Base-by-base conservation (phyloP, 768 basidiomycete species). In the Coprinellus aureogranulatus region DNA sequence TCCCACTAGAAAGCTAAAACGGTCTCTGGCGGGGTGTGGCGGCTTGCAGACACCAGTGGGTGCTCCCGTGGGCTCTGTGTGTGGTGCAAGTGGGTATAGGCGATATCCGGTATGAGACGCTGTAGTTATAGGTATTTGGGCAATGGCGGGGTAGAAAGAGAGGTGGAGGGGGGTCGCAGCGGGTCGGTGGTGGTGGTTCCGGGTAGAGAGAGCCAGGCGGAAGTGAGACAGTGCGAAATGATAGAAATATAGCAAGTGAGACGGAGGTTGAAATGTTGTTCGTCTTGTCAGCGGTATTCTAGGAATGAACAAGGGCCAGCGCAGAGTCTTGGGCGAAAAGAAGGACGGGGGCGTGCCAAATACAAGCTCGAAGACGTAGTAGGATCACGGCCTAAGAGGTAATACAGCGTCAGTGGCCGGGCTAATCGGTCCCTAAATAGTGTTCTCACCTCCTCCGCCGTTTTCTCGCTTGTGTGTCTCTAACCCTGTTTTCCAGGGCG, bases 361-460 rank as follows among this genome's bases (percentile, higher is more conserved):
- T 22, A 14, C 14, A n/a, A 54, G 39, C 34, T 28, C 23, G 27
- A 44, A 39, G 14, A 14, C 22, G 25, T 23, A 22, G 42, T 42
- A 45, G 53, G 53, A 54, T 45, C 42, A 45, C 18, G 22, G 27
- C 40, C 53, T 54, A 54, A 54, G 53, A 54, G 53, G 53, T 54
- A 54, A 54, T 54, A 23, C 41, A 52, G 50, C 22, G 31, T 54
- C 18, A 54, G 53, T 54, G 40, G 16, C 40, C 53, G 53, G n/a
- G 53, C 53, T 42, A 54, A 54, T 44, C 53, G 53, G 27, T 27
- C 51, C 39, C 18, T 40, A 41, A 31, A 53, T 23, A 53, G 30
- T 18, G 8, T 22, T 3, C 53, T 42, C 39, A 41, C 53, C 53
- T 42, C 22, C 25, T 53, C 34, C n/a, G 26, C 16, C 51, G n/a